A percentile compares a stretch with the other conserved stretches of the same genome.
Conservation (phyloP, 2,329 filamentous ascomycete species). For the Venturia asperata region DNA sequence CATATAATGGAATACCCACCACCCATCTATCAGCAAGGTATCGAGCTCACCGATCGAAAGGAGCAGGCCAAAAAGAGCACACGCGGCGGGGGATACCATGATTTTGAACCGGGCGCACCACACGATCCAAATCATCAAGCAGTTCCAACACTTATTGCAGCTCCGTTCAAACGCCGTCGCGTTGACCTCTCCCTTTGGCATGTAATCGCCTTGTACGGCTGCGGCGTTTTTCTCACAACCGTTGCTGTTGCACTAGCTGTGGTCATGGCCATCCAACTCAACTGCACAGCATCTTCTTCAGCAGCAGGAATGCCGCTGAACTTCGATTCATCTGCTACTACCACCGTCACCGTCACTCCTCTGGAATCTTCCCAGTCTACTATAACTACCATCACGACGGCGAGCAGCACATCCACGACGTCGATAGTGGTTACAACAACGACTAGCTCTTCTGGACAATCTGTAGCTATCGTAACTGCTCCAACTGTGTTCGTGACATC, state of each 20-base stretch:
- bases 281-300: background rate
- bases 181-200: background rate
- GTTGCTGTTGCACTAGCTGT: background rate
- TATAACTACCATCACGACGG: background rate
- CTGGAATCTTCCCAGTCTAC: background rate
- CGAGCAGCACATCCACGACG: background rate
- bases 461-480: background rate
- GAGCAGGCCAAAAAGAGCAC: background rate
- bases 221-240: background rate
- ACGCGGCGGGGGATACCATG: background rate
- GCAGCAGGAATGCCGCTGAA: background rate
- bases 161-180: background rate
- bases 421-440: background rate
- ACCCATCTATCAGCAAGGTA: background rate
- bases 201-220: background rate
- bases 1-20: background rate
- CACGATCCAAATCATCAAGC: constrained; percentile 5
- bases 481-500: background rate
- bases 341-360: background rate
- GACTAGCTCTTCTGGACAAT: background rate
- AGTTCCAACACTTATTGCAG: background rate
- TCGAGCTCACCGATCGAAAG: background rate
- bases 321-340: background rate
- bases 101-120: constrained; percentile 4
- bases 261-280: background rate